These are phyloP conservation scores for Aspergillus ostianus DNA, from an alignment of 495 filamentous ascomycete species.

Conservation along the genomic window DNA sequence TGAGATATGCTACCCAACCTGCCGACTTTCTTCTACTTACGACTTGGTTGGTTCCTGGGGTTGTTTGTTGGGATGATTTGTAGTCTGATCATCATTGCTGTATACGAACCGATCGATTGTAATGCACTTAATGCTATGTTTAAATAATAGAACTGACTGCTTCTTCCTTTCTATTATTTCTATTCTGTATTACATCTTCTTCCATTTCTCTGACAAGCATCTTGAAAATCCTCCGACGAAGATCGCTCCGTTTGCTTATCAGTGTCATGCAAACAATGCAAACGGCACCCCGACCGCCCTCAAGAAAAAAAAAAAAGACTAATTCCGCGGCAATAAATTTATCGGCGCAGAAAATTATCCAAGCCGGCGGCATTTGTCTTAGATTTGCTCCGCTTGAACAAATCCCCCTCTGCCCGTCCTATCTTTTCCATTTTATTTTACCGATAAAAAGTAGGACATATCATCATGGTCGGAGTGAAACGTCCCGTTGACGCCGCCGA, in stretches of 20 bases:
- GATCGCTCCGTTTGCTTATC: conserved; percentile 28
- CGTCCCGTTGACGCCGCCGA: conserved; percentile 42
- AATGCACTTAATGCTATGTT: conserved; percentile 8
- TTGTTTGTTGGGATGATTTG: conserved; percentile 3
- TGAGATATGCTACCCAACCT: neutral
- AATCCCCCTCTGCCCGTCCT: neutral
- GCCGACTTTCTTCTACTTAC: neutral
- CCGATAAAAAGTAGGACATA: conserved; percentile 7
- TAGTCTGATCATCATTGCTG: conserved; percentile 3
- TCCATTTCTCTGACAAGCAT: neutral
- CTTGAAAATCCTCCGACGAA: neutral
- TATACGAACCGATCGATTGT: conserved; percentile 3
- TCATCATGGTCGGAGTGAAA: conserved; percentile 45
- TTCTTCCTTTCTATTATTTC: neutral
- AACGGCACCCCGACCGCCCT: conserved; percentile 27
- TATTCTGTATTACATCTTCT: neutral
- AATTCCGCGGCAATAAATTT: conserved; percentile 22
- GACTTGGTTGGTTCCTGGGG: neutral
- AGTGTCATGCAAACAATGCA: conserved; percentile 29
- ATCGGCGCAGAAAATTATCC: conserved; percentile 17
- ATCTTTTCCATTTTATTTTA: conserved; percentile 5
- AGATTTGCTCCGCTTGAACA: conserved; percentile 1
- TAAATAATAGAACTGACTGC: conserved; percentile 2
- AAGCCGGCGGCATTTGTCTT: conserved; percentile 11
- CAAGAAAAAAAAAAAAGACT: conserved; percentile 36